phyloP scores from a whole-genome alignment of 257 asterid species.

The Fraxinus pennsylvanica region DNA sequence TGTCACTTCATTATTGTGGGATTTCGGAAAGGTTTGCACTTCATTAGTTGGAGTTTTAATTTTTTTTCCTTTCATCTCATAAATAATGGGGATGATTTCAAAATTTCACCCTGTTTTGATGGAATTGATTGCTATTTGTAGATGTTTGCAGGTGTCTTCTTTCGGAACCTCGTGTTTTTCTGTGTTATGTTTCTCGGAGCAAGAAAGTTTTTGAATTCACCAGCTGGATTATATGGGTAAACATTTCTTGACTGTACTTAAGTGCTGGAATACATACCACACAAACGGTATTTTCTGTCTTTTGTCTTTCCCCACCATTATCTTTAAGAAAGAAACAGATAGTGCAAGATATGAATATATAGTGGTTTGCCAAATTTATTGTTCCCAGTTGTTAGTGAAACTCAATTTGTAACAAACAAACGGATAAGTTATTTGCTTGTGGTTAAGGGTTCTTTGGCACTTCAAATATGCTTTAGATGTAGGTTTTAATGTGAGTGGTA shows the following conservation, averaged over 20 bases:
- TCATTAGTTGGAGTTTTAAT: not conserved
- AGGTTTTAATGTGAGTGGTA: not conserved
- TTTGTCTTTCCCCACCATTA: not conserved
- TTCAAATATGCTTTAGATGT: not conserved
- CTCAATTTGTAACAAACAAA: not conserved
- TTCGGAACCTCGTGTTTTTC: constrained; percentile 56
- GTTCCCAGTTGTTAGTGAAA: not conserved
- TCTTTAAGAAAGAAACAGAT: not conserved
- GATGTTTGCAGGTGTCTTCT: constrained; percentile 54
- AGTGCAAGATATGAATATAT: not conserved
- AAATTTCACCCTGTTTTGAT: constrained; percentile 23
- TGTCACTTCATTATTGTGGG: constrained; percentile 41
- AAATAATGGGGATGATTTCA: not conserved
- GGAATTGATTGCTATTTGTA: constrained; percentile 28
- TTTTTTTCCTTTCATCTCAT: not conserved
- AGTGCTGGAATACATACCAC: not conserved
- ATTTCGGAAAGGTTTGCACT: constrained; percentile 53
- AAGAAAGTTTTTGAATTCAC: constrained; percentile 45
- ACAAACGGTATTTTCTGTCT: not conserved
- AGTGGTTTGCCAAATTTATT: not conserved
- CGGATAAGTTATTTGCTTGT: not conserved
- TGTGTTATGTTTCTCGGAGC: constrained; percentile 43
- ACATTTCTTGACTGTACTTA: constrained; percentile 13
- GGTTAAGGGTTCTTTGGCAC: not conserved
- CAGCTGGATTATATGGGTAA: constrained; percentile 48